These are phyloP conservation scores for Acrodontium crateriforme DNA, from an alignment of 2,329 filamentous ascomycete genomes.

Conservation along the genomic window DNA sequence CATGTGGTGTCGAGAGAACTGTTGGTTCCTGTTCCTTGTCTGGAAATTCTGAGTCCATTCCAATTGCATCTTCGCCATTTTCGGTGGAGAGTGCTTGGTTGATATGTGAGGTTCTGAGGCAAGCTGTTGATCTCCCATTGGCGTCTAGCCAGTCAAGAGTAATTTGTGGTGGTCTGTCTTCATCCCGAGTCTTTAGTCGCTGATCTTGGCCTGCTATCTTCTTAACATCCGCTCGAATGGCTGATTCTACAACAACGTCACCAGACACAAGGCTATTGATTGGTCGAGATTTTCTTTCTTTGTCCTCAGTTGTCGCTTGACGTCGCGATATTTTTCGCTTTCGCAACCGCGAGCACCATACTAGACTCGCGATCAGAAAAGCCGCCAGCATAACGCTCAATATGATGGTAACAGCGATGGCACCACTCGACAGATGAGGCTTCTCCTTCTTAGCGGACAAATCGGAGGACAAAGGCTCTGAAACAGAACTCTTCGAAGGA, in stretches of 20 bases:
- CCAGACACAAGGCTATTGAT: conserved; percentile 25
- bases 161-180: conserved; percentile 27
- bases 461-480: conserved; percentile 1
- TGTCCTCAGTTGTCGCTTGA: conserved; percentile 15
- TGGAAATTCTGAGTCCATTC: conserved; percentile 26
- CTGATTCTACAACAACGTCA: conserved; percentile 12
- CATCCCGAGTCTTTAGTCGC: conserved; percentile 4
- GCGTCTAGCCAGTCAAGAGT: conserved; percentile 17
- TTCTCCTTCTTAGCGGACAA: conserved; percentile 3
- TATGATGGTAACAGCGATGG: conserved; percentile 22
- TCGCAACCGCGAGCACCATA: conserved; percentile 15
- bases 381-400: conserved; percentile 16
- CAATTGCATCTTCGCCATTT: conserved; percentile 25
- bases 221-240: conserved; percentile 24
- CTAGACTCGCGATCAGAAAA: conserved; percentile 10
- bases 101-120: conserved; percentile 21
- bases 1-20: conserved; percentile 26
- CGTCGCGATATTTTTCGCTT: conserved; percentile 8
- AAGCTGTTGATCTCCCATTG: conserved; percentile 14
- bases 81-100: conserved; percentile 25
- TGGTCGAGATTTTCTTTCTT: conserved; percentile 25
- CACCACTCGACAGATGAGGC: conserved; percentile 7
- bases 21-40: conserved; percentile 24
- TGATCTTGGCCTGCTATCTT: conserved; percentile 18
- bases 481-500: conserved; percentile 5